Conservation (phyloP, 192 early-diverging fungal species). For the Entomortierella lignicola region DNA sequence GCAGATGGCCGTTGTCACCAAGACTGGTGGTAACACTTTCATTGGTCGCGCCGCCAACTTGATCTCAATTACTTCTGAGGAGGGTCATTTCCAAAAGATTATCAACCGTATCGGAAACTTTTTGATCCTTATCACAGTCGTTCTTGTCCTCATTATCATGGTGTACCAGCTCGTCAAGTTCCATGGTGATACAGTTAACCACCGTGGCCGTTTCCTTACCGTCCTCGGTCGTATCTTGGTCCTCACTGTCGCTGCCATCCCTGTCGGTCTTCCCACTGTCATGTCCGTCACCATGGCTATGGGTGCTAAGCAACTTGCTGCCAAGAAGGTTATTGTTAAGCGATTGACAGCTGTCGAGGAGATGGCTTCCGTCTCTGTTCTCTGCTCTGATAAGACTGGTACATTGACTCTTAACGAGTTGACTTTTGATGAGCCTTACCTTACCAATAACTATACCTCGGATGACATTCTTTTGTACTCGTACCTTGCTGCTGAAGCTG, state of each 20-base stretch:
- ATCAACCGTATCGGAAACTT: slow-evolving; percentile 95
- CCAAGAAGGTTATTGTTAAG: slow-evolving; percentile 92
- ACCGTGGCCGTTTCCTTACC: slow-evolving; percentile 67
- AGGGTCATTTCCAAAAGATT: slow-evolving; percentile 97
- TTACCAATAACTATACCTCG: slow-evolving; percentile 70
- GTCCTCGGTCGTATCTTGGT: slow-evolving; percentile 82
- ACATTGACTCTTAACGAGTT: slow-evolving; percentile 91
- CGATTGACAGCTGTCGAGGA: slow-evolving; percentile 93
- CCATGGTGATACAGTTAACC: slow-evolving; percentile 39
- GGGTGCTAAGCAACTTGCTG: slow-evolving; percentile 86
- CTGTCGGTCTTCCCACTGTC: slow-evolving; percentile 90
- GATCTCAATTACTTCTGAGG: slow-evolving; percentile 91
- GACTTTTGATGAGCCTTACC: slow-evolving; percentile 85
- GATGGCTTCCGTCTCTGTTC: slow-evolving; percentile 85
- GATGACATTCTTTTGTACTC: slow-evolving; percentile 84
- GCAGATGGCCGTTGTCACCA: slow-evolving; percentile 91
- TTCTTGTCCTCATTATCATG: slow-evolving; percentile 84
- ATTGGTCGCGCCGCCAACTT: slow-evolving; percentile 95
- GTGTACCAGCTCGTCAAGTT: slow-evolving; percentile 73
- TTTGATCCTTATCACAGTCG: slow-evolving; percentile 83
- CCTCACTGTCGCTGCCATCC: slow-evolving; percentile 93
- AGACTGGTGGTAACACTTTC: slow-evolving; percentile 94
- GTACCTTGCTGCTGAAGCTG: slow-evolving; percentile 84
- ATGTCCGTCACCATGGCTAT: slow-evolving; percentile 95
- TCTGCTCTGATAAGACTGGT: slow-evolving; percentile 86